Evolutionary conservation across 2,329 filamentous ascomycete genomes (phyloP).

Genomic region (Plenodomus biglobosus): DNA sequence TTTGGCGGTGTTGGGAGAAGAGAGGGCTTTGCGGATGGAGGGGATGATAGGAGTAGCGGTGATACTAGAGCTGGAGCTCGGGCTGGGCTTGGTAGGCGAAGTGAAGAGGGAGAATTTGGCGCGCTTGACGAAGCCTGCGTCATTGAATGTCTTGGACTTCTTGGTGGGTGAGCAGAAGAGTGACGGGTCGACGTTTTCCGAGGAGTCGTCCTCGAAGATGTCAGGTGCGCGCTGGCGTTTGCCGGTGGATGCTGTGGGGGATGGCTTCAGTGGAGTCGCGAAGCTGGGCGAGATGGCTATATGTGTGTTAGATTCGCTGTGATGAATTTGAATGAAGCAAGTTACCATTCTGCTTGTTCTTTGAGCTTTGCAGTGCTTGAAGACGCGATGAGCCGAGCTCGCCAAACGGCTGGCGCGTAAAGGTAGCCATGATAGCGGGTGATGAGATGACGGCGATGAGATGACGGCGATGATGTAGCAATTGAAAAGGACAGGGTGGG

Average conservation of each 20-base stretch:
- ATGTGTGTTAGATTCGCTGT: conserved; percentile 4
- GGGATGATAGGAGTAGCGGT: conserved; percentile 31
- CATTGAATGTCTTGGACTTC: conserved; percentile 51
- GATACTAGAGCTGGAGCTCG: conserved; percentile 25
- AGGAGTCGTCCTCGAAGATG: conserved; percentile 52
- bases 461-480: background rate
- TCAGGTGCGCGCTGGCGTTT: conserved; percentile 52
- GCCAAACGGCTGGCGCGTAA: conserved; percentile 71
- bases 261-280: conserved; percentile 38
- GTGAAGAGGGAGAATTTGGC: conserved; percentile 45
- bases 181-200: conserved; percentile 62
- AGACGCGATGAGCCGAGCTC: conserved; percentile 69
- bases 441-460: conserved; percentile 3
- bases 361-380: conserved; percentile 70
- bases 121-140: conserved; percentile 43
- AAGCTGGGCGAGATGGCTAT: conserved; percentile 38
- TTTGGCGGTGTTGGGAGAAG: conserved; percentile 47
- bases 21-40: conserved; percentile 44
- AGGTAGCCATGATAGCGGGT: conserved; percentile 44
- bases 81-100: conserved; percentile 26
- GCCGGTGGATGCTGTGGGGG: conserved; percentile 32
- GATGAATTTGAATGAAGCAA: background rate
- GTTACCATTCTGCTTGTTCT: conserved; percentile 71
- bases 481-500: conserved; percentile 1
- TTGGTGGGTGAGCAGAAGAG: conserved; percentile 56